Evolutionary conservation across 306 rosid species (phyloP).

Genomic region (Malus asiatica): DNA sequence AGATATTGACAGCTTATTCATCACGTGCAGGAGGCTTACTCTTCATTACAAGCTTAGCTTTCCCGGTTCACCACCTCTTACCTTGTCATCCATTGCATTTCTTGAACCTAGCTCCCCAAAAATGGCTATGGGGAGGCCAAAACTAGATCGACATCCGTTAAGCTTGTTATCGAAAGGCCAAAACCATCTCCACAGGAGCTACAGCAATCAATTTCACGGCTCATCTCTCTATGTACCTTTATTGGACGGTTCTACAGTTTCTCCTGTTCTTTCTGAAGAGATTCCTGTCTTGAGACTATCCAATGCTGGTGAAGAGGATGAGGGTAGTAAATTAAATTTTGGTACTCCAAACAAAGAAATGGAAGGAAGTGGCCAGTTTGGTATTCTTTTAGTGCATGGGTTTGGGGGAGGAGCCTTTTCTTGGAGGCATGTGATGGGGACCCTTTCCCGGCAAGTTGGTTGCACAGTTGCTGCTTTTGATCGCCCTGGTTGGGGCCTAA

Average conservation of each 20-base stretch:
- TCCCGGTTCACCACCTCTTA: constrained; percentile 63
- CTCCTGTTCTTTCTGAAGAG: constrained; percentile 54
- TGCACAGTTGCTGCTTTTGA: constrained; percentile 88
- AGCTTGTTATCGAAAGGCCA: constrained; percentile 50
- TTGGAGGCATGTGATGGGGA: constrained; percentile 95
- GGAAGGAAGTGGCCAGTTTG: constrained; percentile 54
- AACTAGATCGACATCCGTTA: constrained; percentile 45
- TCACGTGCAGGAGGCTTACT: constrained; percentile 65
- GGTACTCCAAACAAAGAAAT: constrained; percentile 26
- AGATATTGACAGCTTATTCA: constrained; percentile 74
- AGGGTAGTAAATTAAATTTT: constrained; percentile 31
- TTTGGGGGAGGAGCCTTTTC: constrained; percentile 99
- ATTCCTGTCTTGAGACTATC: constrained; percentile 66
- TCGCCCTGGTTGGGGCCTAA: constrained; percentile 98
- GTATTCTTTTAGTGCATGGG: constrained; percentile 83
- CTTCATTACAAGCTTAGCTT: constrained; percentile 84
- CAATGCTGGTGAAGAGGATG: constrained; percentile 45
- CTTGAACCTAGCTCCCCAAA: constrained; percentile 48
- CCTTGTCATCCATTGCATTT: constrained; percentile 46
- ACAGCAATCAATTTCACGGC: constrained; percentile 77
- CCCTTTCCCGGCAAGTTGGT: constrained; percentile 66
- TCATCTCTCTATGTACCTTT: constrained; percentile 76
- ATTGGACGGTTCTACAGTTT: constrained; percentile 44
- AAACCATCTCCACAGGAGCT: constrained; percentile 62
- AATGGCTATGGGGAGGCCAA: constrained; percentile 44